A percentile compares a stretch with the other conserved stretches of the same genome.
phyloP scores from a whole-genome alignment of 2,329 filamentous ascomycete genomes.

The Chaetothyriales sp. region DNA sequence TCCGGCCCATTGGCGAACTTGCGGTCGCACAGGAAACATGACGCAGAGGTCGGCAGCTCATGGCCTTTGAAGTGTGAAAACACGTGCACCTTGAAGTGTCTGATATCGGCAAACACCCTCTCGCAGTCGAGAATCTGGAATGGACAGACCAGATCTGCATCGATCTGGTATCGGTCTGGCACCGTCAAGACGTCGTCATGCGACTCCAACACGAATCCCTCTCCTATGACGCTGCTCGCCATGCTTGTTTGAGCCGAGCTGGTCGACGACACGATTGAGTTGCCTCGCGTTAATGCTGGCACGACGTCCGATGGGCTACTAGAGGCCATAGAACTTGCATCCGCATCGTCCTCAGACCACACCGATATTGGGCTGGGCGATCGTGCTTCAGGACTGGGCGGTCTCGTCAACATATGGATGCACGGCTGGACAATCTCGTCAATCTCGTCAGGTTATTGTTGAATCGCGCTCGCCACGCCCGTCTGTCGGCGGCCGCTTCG shows the following conservation, averaged over 20 bases:
- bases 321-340: constrained; percentile 6
- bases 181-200: constrained; percentile 15
- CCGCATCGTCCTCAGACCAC: constrained; percentile 7
- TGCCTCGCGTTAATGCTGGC: constrained; percentile 16
- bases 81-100: constrained; percentile 32
- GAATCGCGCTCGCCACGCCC: no score
- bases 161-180: constrained; percentile 12
- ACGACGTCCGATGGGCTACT: constrained; percentile 11
- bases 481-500: no score
- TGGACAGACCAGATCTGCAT: constrained; percentile 24
- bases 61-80: constrained; percentile 32
- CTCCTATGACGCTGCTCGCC: constrained; percentile 14
- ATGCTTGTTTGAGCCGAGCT: constrained; percentile 14
- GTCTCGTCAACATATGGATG: neutral
- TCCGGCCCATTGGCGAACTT: constrained; percentile 12
- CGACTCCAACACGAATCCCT: constrained; percentile 15
- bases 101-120: constrained; percentile 25
- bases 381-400: neutral
- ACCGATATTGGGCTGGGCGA: neutral
- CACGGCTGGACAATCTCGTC: neutral
- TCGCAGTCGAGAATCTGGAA: constrained; percentile 34
- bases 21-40: constrained; percentile 31
- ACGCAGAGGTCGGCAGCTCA: constrained; percentile 26
- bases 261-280: constrained; percentile 14
- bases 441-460: neutral